These are phyloP conservation scores for Cryptosporidium sp. DNA, from an alignment of 169 alveolate species.

Conservation along the genomic window DNA sequence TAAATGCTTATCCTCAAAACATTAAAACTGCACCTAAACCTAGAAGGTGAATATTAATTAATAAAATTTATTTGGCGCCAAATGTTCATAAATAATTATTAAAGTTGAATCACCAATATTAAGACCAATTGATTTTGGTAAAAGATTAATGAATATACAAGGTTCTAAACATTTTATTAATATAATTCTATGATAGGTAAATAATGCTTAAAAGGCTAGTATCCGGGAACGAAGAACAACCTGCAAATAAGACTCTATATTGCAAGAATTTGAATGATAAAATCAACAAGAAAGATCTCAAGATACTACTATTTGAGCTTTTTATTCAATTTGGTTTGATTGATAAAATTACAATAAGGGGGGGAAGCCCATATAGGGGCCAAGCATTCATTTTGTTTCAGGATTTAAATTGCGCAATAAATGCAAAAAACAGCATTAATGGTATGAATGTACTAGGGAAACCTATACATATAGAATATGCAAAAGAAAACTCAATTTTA, in stretches of 20 bases:
- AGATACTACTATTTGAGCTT: conserved; percentile 36
- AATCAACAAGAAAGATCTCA: conserved; percentile 45
- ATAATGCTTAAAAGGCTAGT: conserved; percentile 51
- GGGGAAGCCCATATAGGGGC: conserved; percentile 52
- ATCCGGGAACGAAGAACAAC: conserved; percentile 32
- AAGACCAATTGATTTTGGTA: background rate
- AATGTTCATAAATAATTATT: background rate
- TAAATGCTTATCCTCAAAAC: background rate
- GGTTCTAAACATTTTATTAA: background rate
- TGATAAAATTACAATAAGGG: conserved; percentile 57
- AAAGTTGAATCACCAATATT: background rate
- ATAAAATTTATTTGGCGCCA: background rate
- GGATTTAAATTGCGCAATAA: conserved; percentile 40
- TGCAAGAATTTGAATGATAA: conserved; percentile 68
- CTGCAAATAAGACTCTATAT: conserved; percentile 59
- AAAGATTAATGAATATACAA: background rate
- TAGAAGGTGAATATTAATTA: background rate
- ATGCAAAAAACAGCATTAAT: conserved; percentile 47
- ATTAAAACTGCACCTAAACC: conserved; percentile 50
- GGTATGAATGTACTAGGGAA: conserved; percentile 47
- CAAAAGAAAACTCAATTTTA: conserved; percentile 27
- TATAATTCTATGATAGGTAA: background rate
- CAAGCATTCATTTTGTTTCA: conserved; percentile 66
- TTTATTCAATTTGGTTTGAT: conserved; percentile 54
- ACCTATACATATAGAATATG: conserved; percentile 54